A percentile compares a stretch with the other conserved stretches of the same genome.
These are phyloP conservation scores for Adansonia rubrostipa DNA, from an alignment of 441 rosid species.

Conservation along the genomic window DNA sequence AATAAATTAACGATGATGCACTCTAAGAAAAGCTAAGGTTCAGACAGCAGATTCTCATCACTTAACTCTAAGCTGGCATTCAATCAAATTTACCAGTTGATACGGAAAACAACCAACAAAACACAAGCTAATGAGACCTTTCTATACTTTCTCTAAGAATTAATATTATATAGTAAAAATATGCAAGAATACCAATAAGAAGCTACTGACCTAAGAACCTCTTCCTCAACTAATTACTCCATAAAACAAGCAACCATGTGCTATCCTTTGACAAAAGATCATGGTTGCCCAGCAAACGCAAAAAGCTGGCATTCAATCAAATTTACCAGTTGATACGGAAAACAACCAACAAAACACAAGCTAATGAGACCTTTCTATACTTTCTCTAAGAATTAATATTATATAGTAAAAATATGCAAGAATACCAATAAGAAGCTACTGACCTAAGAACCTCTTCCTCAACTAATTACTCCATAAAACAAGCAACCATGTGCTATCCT, in stretches of 20 bases:
- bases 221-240: constrained; percentile 17
- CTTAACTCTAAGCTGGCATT: background rate
- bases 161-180: background rate
- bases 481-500: constrained; percentile 29
- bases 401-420: constrained; percentile 6
- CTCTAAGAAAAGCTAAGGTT: background rate
- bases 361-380: background rate
- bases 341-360: background rate
- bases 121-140: background rate
- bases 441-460: constrained; percentile 21
- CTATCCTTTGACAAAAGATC: constrained; percentile 15
- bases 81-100: background rate
- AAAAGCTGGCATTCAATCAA: background rate
- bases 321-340: background rate
- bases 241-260: constrained; percentile 33
- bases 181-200: background rate
- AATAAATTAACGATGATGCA: background rate
- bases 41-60: background rate
- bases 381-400: background rate
- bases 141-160: background rate
- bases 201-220: constrained; percentile 12
- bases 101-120: background rate
- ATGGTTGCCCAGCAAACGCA: background rate
- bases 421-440: background rate
- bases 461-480: constrained; percentile 24